Percentiles rank a stretch among this genome's conserved stretches.
Conservation (phyloP, 108 stramenopile genomes). For the Fragilaria crotonensis region DNA sequence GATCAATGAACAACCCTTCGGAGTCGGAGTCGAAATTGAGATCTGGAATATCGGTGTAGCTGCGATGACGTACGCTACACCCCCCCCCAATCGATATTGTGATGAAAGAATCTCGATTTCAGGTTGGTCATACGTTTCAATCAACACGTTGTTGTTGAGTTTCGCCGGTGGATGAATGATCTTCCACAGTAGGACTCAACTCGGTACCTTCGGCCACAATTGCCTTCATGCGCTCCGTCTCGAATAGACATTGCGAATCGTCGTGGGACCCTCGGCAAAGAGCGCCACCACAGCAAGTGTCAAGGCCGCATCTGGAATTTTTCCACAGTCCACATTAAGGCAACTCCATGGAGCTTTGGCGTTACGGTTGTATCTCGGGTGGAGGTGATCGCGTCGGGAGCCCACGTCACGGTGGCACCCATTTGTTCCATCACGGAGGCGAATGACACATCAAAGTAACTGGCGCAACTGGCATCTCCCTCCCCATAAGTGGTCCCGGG, state of each 20-base stretch:
- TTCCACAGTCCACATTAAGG: conserved; percentile 94
- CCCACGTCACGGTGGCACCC: conserved; percentile 92
- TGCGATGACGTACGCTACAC: neutral
- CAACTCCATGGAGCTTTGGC: conserved; percentile 90
- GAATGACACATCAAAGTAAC: conserved; percentile 96
- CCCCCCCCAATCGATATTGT: conserved; percentile 14
- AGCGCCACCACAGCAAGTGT: conserved; percentile 92
- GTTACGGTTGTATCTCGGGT: conserved; percentile 62
- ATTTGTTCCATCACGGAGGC: conserved; percentile 93
- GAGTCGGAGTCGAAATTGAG: conserved; percentile 2
- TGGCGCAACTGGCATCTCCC: conserved; percentile 95
- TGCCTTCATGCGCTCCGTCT: conserved; percentile 98
- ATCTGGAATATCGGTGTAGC: neutral
- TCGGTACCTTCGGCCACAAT: conserved; percentile 97
- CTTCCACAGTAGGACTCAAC: conserved; percentile 89
- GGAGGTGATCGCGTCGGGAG: conserved; percentile 86
- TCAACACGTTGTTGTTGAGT: conserved; percentile 82
- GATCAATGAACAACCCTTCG: too few species aligned
- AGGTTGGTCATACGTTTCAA: conserved; percentile 98
- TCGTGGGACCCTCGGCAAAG: conserved; percentile 94
- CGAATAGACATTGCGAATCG: conserved; percentile 96
- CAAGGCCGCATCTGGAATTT: conserved; percentile 98
- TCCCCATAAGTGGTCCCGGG: conserved; percentile 80
- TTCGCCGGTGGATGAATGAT: conserved; percentile 87
- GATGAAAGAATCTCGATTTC: conserved; percentile 98